Conservation (phyloP, 768 basidiomycete species). For the Fibroporia radiculosa region DNA sequence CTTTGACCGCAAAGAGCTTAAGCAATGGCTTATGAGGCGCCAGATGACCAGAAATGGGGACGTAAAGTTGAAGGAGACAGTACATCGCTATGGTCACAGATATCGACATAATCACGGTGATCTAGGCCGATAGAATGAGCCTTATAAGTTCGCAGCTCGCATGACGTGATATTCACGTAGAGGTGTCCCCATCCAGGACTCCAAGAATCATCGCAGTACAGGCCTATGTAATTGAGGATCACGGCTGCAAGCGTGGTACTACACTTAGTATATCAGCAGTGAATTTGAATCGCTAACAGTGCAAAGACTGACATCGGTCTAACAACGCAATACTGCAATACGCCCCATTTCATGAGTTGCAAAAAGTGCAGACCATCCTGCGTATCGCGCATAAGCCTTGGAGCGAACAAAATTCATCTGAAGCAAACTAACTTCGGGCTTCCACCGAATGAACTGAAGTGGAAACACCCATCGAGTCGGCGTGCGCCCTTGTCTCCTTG, state of each 20-base stretch:
- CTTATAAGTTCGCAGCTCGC: neutral
- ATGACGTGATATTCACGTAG: constrained; percentile 38
- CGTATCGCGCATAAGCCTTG: constrained; percentile 8
- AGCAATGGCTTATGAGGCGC: constrained; percentile 52
- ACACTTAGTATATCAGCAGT: no score
- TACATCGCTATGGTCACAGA: constrained; percentile 78
- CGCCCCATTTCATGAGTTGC: constrained; percentile 70
- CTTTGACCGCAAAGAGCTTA: constrained; percentile 67
- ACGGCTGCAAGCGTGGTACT: constrained; percentile 57
- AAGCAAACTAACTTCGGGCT: constrained; percentile 41
- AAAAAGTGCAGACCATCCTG: constrained; percentile 64
- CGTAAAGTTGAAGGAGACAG: constrained; percentile 64
- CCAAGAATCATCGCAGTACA: constrained; percentile 74
- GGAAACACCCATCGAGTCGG: constrained; percentile 64
- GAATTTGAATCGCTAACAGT: no score
- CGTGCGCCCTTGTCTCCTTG: constrained; percentile 34
- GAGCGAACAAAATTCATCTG: neutral
- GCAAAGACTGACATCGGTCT: constrained; percentile 40
- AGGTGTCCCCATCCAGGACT: constrained; percentile 60
- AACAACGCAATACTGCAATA: constrained; percentile 66
- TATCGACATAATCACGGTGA: constrained; percentile 51
- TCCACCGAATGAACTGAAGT: constrained; percentile 51
- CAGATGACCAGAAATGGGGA: constrained; percentile 47
- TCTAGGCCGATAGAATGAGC: constrained; percentile 26
- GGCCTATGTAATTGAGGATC: constrained; percentile 50